phyloP scores from a whole-genome alignment of 768 basidiomycete species.

The Hygrophorus pudorinus region DNA sequence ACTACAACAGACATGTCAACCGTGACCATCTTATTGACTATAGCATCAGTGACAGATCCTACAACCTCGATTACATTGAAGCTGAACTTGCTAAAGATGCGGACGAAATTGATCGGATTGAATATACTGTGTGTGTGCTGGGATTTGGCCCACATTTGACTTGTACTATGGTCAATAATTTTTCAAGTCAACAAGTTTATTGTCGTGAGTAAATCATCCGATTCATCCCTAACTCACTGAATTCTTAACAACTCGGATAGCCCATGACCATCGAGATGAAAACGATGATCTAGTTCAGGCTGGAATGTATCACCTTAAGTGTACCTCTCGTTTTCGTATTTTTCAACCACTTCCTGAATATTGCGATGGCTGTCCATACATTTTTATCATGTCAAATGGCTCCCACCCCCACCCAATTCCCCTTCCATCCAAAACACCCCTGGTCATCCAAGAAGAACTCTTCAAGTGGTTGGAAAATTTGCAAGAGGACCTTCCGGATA shows the following conservation, averaged over 20 bases:
- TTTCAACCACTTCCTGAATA: conserved; percentile 10
- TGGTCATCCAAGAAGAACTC: conserved; percentile 4
- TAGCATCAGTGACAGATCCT: conserved; percentile 10
- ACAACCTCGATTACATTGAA: conserved; percentile 14
- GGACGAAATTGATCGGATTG: conserved; percentile 15
- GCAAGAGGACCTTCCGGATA: conserved; percentile 13
- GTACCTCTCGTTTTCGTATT: conserved; percentile 3
- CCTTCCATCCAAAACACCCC: no score
- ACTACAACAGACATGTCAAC: conserved; percentile 1
- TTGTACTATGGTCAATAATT: conserved; percentile 14
- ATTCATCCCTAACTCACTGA: neutral
- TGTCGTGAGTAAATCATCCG: conserved; percentile 14
- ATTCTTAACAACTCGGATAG: no score
- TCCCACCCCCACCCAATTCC: no score
- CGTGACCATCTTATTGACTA: no score
- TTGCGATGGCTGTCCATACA: conserved; percentile 8
- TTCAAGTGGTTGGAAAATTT: conserved; percentile 7
- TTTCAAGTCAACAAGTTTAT: conserved; percentile 7
- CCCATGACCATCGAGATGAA: conserved; percentile 8
- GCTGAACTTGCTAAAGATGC: conserved; percentile 13
- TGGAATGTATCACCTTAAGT: conserved; percentile 7
- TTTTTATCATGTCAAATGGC: conserved; percentile 7
- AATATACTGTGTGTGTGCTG: conserved; percentile 6
- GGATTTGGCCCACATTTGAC: conserved; percentile 10
- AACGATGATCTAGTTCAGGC: conserved; percentile 8